Evolutionary conservation across 345 rosid genomes (phyloP), one percentile per base, ranked within the genome.

Genomic region (Toxicodendron radicans): DNA sequence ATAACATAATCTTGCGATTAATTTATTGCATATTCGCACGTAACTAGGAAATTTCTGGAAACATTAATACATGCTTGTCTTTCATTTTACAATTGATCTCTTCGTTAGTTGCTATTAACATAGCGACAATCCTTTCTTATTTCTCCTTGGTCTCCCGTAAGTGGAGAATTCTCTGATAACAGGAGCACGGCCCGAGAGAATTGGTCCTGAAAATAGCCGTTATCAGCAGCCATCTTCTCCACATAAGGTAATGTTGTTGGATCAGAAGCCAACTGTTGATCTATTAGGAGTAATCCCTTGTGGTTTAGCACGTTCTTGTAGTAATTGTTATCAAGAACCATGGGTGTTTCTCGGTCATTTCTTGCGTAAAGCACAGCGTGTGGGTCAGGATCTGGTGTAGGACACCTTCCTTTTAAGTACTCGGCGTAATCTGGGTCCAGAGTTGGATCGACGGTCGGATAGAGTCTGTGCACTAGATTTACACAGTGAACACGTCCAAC

Each of bases 401-500:
- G 97, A 58, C 97, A 92, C 58, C 97, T 77, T 0, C 79, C 64
- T 75, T 84, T 89, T 0, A 92, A 78, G 89, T 94, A 92, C 70
- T 74, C 78, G 0, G 95, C 98, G 32, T 84, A 86, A 10, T 75
- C 75, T 0, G 91, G 88, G 79, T 89, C 89, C 66, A 92, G 45
- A 16, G 89, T 87, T 18, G 97, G 91, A 57, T 94, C 97, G 2
- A 86, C 83, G 0, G 84, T 81, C 0, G 97, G 95, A 79, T 92
- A 94, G 27, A 92, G 88, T 51, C 97, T 84, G 27, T 88, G 85
- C 12, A 86, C 96, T 14, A 94, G 71, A 71, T 94, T 94, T 12
- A 83, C 76, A 51, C 97, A 90, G 64, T 94, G 98, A 72, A 91
- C 95, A 75, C 93, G 85, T 4, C 97, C 98, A 1, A 92, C 97